Evolutionary conservation across 352 stramenopile genomes (phyloP).

Genomic region (Globisporangium megalacanthum): DNA sequence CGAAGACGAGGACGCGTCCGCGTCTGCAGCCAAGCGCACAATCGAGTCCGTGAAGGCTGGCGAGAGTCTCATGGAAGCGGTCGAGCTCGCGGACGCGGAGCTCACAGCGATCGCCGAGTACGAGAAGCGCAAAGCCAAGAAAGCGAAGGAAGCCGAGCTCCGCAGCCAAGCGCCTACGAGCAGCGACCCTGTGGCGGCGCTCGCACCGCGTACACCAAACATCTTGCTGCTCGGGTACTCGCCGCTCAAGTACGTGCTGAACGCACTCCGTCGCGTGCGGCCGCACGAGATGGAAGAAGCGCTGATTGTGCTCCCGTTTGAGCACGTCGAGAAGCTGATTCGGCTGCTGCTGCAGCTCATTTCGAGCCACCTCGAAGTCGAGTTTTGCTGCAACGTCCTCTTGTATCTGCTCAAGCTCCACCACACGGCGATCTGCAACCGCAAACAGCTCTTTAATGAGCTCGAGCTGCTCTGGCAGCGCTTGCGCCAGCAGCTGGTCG

Average conservation of each 20-base stretch:
- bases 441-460: conserved; percentile 61
- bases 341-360: conserved; percentile 90
- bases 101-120: conserved; percentile 80
- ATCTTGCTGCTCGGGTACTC: conserved; percentile 94
- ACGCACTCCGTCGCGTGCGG: conserved; percentile 91
- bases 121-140: conserved; percentile 57
- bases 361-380: conserved; percentile 85
- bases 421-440: conserved; percentile 71
- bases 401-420: conserved; percentile 76
- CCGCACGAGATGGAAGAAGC: conserved; percentile 96
- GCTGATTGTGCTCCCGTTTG: conserved; percentile 96
- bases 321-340: conserved; percentile 93
- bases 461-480: conserved; percentile 75
- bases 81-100: conserved; percentile 92
- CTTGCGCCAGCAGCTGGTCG: conserved; percentile 67
- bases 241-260: conserved; percentile 92
- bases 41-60: conserved; percentile 89
- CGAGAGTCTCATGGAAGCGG: conserved; percentile 92
- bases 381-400: conserved; percentile 87
- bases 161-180: conserved; percentile 10
- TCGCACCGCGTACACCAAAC: conserved; percentile 74
- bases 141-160: conserved; percentile 38
- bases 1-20: conserved; percentile 56
- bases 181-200: conserved; percentile 19
- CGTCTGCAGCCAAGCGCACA: conserved; percentile 89